phyloP scores from a whole-genome alignment of 2,329 filamentous ascomycete genomes.

The Fusarium sp. region DNA sequence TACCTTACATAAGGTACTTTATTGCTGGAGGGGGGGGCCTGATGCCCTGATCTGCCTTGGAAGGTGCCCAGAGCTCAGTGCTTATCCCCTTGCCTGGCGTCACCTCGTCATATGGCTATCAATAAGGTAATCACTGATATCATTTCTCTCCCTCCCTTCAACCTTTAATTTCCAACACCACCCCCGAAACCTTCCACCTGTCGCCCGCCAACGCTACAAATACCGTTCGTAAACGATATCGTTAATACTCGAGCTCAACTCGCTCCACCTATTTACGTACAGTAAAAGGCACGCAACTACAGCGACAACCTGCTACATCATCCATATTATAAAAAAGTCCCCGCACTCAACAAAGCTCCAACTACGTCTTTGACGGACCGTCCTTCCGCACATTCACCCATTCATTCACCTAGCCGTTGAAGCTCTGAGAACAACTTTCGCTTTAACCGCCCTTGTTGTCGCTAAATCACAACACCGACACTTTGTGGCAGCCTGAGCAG shows the following conservation, averaged over 20 bases:
- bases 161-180: conserved; percentile 10
- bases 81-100: conserved; percentile 37
- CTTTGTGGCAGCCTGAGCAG: conserved; percentile 13
- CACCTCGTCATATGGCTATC: conserved; percentile 25
- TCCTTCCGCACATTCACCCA: background rate
- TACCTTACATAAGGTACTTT: background rate
- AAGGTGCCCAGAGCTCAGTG: conserved; percentile 27
- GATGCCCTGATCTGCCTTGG: conserved; percentile 29
- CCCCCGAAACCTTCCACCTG: background rate
- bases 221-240: conserved; percentile 21
- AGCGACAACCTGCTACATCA: conserved; percentile 16
- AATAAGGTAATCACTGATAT: conserved; percentile 11
- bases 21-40: conserved; percentile 6
- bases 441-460: conserved; percentile 1
- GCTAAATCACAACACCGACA: conserved; percentile 3
- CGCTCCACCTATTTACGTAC: conserved; percentile 6
- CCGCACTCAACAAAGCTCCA: conserved; percentile 35
- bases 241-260: conserved; percentile 21
- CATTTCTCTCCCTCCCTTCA: conserved; percentile 10
- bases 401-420: conserved; percentile 1
- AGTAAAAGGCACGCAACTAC: conserved; percentile 17
- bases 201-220: conserved; percentile 1
- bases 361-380: conserved; percentile 13
- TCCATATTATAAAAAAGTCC: conserved; percentile 8
- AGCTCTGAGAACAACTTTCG: conserved; percentile 10